phyloP scores from a whole-genome alignment of 306 rosid species.

The Malus fusca region DNA sequence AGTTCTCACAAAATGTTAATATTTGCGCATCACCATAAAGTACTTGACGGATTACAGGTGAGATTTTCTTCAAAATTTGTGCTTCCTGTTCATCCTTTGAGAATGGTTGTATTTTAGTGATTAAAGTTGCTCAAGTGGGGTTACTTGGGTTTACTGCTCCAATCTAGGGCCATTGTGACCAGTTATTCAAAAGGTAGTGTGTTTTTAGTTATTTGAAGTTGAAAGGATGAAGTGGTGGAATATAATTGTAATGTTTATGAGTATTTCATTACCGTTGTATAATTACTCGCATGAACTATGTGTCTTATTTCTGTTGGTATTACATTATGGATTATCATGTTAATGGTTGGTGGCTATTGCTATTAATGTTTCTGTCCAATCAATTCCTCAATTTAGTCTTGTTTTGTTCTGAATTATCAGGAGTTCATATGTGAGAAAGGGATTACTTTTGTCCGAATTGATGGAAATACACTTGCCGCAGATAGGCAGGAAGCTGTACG shows the following conservation, averaged over 20 bases:
- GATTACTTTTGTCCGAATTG: slow-evolving; percentile 75
- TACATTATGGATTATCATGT: background rate
- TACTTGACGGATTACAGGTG: slow-evolving; percentile 89
- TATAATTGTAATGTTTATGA: background rate
- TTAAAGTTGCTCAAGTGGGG: background rate
- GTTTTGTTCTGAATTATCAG: slow-evolving; percentile 28
- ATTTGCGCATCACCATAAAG: slow-evolving; percentile 93
- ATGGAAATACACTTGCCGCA: slow-evolving; percentile 81
- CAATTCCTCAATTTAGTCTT: background rate
- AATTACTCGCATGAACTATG: background rate
- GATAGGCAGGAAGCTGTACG: slow-evolving; percentile 79
- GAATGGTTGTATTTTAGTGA: background rate
- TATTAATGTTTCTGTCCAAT: background rate
- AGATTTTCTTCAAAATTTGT: slow-evolving; percentile 12
- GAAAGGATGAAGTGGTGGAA: background rate
- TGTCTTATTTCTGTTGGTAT: background rate
- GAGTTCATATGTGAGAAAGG: slow-evolving; percentile 76
- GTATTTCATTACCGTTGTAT: background rate
- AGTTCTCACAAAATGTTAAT: slow-evolving; percentile 72
- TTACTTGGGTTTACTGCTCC: background rate
- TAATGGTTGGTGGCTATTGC: background rate
- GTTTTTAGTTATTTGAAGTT: background rate
- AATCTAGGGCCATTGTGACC: background rate
- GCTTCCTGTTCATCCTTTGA: slow-evolving; percentile 13
- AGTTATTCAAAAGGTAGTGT: background rate